Base-by-base conservation (phyloP, 179 eudicot species). In the Drosera spatulata region DNA sequence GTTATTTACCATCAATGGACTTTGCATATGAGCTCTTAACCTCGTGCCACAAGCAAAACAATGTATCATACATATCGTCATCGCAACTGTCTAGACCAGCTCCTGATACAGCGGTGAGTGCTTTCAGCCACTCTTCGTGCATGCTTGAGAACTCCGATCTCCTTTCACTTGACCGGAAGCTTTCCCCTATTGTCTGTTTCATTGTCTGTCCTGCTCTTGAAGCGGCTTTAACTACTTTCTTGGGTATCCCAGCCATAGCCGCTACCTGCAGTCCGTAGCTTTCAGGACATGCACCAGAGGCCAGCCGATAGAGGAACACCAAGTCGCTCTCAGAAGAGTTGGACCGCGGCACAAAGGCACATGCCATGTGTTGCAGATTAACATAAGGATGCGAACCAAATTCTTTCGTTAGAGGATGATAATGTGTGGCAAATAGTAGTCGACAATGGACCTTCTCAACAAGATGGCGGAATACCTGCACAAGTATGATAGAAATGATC, bases 211-310 rank as follows among this genome's bases (percentile, higher is more conserved):
- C 91, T 12, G 96, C 96, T 55, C 54, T 74, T 33, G 78, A 73
- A 10, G 97, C 99, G 1, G 79, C 77, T 66, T 83, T 75, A 55
- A 94, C 90, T 62, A 94, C 97, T 58, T 68, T 69, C 58, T 71
- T 73, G 42, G 96, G 91, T 53, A 94, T 78, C 40, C 99, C 97
- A 12, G 99, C 99, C 96, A 85, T 90, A 41, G 73, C 80, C 6
- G 99, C 99, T 73, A 94, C 94, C 72, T 87, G 97, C 81, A 94
- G 79, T 9, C 97, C 99, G 11, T 90, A 94, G 80, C 99, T 94
- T 72, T 79, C 88, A 1, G 97, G 96, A 69, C 91, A 94, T 55
- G 97, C 83, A 6, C 99, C 99, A 4, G 74, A 60, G 53, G 89
- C 73, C 12, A 94, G 83, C 60, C 76, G 75, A 69, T 94, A 94